Base-by-base conservation (phyloP, 345 rosid species). In the Excoecaria agallocha region DNA sequence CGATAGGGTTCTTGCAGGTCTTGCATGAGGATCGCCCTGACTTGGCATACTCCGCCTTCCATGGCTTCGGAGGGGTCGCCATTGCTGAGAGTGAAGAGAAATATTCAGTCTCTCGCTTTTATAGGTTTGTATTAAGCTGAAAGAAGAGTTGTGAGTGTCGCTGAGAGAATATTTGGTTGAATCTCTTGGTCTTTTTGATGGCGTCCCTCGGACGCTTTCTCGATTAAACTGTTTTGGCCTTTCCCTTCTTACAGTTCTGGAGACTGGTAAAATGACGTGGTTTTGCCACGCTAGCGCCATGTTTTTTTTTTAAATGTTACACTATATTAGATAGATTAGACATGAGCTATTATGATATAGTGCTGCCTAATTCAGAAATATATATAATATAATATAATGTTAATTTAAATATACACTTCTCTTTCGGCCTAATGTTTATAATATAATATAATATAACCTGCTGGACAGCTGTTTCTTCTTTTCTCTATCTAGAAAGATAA, bases 1-100 rank as follows among this genome's bases (percentile, higher is more conserved):
- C 79, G 73, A 95, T 95, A 79, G 82, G 15, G 71, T 54, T 78
- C 83, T 85, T 90, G 90, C 98, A 95, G 74, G 90, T 81, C 85
- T 86, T 90, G 86, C 98, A 95, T 19, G 96, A 90, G 1, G 98
- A 89, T 79, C 99, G 85, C 0, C 76, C 86, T 3, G 99, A 95
- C 88, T 95, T 95, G 6, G 99, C 98, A 69, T 95, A 95, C 85
- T 95, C 99, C 71, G 89, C 98, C 82, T 88, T 93, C 99, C 98
- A 95, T 56, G 96, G 83, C 85, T 90, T 90, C 3, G 85, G 82
- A 66, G 90, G 84, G 49, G 74, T 83, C 68, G 89, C 91, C 93
- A 90, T 87, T 76, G 43, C 24, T 56, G 15, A 20, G 54, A 30
- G 41, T 30, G 16, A 0, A 57, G 35, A 2, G 35, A 58, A 3